phyloP scores from a whole-genome alignment of 371 early-diverging fungal genomes.

The Apophysomyces ossiformis region DNA sequence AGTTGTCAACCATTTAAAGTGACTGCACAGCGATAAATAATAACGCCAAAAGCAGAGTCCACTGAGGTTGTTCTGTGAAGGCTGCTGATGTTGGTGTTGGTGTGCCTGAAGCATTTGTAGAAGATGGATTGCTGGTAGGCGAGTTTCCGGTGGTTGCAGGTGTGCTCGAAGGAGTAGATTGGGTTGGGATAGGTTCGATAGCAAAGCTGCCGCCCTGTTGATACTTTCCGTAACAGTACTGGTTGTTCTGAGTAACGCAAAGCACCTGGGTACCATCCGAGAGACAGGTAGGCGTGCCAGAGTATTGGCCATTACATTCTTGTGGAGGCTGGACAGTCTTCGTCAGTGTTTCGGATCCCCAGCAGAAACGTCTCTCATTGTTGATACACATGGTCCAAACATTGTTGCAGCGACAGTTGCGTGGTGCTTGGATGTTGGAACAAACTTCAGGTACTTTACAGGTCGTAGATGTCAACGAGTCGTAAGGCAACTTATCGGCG shows the following conservation, averaged over 20 bases:
- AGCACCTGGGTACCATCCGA: slow-evolving; percentile 38
- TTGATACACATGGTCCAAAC: slow-evolving; percentile 38
- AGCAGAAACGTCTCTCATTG: slow-evolving; percentile 36
- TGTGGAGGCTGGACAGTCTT: slow-evolving; percentile 30
- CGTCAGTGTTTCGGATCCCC: slow-evolving; percentile 43
- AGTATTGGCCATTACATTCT: slow-evolving; percentile 30
- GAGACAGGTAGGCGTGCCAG: slow-evolving; percentile 39
- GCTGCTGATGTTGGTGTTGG: background rate
- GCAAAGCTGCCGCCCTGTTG: slow-evolving; percentile 16
- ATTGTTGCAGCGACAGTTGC: slow-evolving; percentile 42
- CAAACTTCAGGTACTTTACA: slow-evolving; percentile 39
- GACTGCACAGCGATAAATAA: slow-evolving; percentile 4
- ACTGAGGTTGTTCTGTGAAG: background rate
- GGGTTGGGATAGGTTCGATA: slow-evolving; percentile 24
- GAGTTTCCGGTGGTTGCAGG: slow-evolving; percentile 4
- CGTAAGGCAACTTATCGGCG: slow-evolving; percentile 43
- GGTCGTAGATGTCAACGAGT: slow-evolving; percentile 32
- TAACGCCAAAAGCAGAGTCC: background rate
- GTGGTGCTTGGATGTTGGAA: slow-evolving; percentile 29
- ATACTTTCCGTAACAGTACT: slow-evolving; percentile 44
- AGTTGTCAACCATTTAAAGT: background rate
- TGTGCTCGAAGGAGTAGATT: background rate
- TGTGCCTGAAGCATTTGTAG: slow-evolving; percentile 4
- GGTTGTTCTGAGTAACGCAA: slow-evolving; percentile 46
- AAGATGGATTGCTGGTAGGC: background rate